Evolutionary conservation across 2,329 filamentous ascomycete genomes (phyloP), one percentile per base, ranked within the genome.

Genomic region (Gnomoniopsis smithogilvyi): DNA sequence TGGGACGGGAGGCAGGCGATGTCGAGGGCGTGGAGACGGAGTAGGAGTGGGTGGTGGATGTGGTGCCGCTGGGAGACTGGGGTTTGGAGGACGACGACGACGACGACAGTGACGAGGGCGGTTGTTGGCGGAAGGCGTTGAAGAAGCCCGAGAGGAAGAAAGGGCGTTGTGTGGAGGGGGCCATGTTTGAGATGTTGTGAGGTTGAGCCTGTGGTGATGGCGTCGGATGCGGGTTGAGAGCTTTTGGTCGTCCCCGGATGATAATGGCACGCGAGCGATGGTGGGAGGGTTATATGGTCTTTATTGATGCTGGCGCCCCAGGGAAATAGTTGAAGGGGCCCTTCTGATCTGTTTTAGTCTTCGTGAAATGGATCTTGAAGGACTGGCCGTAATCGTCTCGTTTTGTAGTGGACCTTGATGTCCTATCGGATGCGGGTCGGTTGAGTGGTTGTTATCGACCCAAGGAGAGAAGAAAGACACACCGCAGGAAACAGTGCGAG

Each of bases 81-180:
- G 45, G 17, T 51, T 77, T 76, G 64, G 68, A 63, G 67, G 69
- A 68, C 70, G 67, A 52, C 19, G 63, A 58, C 19, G 65, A 64
- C 46, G 69, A 68, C 70, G 67, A 52, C 19, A 64, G 59, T 17
- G 65, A 64, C 46, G 75, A 64, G 21, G 76, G 71, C 14, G 72
- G 68, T 66, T 78, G 78, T 59, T 79, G 78, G 54, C 80, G 79
- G 68, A 83, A 81, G 70, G 80, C 79, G 69, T 80, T 78, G 70
- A 83, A 76, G 73, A 83, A 82, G 67, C 78, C 79, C 50, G 80
- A 81, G 66, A 83, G 78, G 73, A 83, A 82, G 70, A 78, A 83
- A 50, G 80, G 80, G 52, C 80, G 78, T 66, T 83, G 80, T 45
- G 41, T 45, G 3, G 45, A 47, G 38, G 79, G 80, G 51, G 80